Base-by-base conservation (phyloP, 2,329 filamentous ascomycete genomes). In the Dactylellina cionopaga region DNA sequence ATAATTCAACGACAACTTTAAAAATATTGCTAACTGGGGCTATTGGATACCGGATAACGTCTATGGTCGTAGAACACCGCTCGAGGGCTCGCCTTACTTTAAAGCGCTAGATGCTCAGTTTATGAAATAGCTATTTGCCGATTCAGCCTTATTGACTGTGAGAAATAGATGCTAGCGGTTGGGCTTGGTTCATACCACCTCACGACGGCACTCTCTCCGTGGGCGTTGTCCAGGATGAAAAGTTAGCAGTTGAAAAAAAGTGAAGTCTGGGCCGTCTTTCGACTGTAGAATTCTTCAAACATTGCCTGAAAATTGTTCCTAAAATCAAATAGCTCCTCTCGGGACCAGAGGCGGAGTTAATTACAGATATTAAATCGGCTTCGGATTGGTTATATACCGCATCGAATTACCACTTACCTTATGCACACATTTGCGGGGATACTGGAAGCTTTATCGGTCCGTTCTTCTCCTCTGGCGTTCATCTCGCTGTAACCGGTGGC, bases 401-500 rank as follows among this genome's bases (percentile, higher is more conserved):
- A 3, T 79, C 80, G 0, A 64, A 76, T 0, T 85, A 85, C 72
- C 80, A 82, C 0, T 62, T 76, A n/a, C 80, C 80, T 0, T 70
- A 80, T 56, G 74, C 79, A 1, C 82, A 83, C 15, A 79, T 84
- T 10, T 79, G 77, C 3, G 83, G 83, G 1, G 83, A 85, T 66
- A 83, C 83, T 0, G 83, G 82, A 0, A 82, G 80, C 72, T 85
- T 85, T 72, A 83, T 85, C 66, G 83, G 84, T 62, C 83, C 83
- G 0, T 81, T 80, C 65, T 85, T 84, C 76, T 83, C 82, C 0
- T 84, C 83, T 0, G 83, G 83, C 6, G 79, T 83, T 1, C 83
- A 85, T 69, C 76, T 85, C 0, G 83, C 83, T 1, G 33, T 84
- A 0, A 68, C 78, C 0, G 77, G 80, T n/a, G 83, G 77, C 2